Percentiles rank a stretch among this genome's conserved stretches.
phyloP scores from a whole-genome alignment of 1,139 yeast species.

The Suhomyces taliae region DNA sequence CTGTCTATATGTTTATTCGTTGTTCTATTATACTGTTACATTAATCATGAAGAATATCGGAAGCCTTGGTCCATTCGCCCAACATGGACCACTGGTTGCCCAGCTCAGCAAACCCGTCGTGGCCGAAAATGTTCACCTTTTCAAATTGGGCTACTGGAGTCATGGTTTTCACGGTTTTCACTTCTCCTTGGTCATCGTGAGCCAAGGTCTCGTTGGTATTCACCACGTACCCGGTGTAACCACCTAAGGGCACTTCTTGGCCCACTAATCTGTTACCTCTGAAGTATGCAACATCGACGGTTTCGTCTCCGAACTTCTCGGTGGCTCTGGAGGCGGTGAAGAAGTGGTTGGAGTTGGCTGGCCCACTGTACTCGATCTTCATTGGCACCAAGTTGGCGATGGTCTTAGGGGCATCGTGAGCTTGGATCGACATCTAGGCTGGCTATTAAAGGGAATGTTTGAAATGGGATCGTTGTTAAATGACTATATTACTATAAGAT shows the following conservation, averaged over 20 bases:
- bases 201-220: constrained; percentile 33
- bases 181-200: constrained; percentile 15
- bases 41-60: constrained; percentile 30
- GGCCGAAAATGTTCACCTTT: constrained; percentile 37
- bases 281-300: constrained; percentile 32
- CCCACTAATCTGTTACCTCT: constrained; percentile 45
- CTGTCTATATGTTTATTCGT: neutral
- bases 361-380: constrained; percentile 40
- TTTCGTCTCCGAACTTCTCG: constrained; percentile 17
- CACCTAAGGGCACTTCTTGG: constrained; percentile 20
- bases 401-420: constrained; percentile 13
- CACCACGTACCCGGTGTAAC: constrained; percentile 32
- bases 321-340: constrained; percentile 37
- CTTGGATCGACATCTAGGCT: constrained; percentile 2
- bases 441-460: no score
- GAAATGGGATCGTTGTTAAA: no score
- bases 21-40: neutral
- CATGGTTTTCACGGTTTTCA: constrained; percentile 28
- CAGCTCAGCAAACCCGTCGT: constrained; percentile 34
- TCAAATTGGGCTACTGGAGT: constrained; percentile 35
- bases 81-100: constrained; percentile 35
- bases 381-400: constrained; percentile 40
- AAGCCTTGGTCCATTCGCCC: constrained; percentile 36
- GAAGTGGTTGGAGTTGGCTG: constrained; percentile 37
- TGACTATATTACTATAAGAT: no score